Base-by-base conservation (phyloP, 441 rosid species). In the Kokia cookei region DNA sequence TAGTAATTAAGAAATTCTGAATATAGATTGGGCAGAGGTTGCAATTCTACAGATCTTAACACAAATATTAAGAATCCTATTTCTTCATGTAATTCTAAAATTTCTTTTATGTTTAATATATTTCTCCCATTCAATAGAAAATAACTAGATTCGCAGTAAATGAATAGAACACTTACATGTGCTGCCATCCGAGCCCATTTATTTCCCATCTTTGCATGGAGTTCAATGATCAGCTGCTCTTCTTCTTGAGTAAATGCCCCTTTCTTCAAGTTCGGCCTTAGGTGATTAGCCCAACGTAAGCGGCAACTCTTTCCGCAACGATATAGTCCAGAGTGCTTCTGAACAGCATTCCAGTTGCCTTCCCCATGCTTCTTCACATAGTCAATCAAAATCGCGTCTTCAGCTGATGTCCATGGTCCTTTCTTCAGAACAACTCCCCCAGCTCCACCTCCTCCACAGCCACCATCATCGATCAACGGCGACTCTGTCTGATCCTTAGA, bases 161-260 rank as follows among this genome's bases (percentile, higher is more conserved):
- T 59, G 70, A 76, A 65, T 50, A 14, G 58, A 73, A 81, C 10
- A 81, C 97, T 82, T 86, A 96, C 99, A 85, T 92, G 92, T 65
- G 97, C 98, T 80, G 99, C 98, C 94, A 96, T 93, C 55, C 90
- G 96, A 40, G 99, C 98, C 99, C 99, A 96, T 85, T 96, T 96
- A 86, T 96, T 96, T 73, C 99, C 99, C 93, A 96, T 88, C 81
- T 91, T 88, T 72, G 93, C 89, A 77, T 93, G 99, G 79, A 96
- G 92, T 75, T 93, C 92, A 76, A 92, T 84, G 65, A 96, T 96
- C 76, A 87, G 86, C 71, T 83, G 91, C 73, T 96, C 98, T 82
- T 96, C 99, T 64, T 92, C 95, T 48, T 76, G 92, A 72, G 98
- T 91, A 86, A 96, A 96, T 19, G 98, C 89, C 68, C 98, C 98